Percentiles rank a stretch among this genome's conserved stretches.
Conservation (phyloP, 441 rosid species). For the Croton laevigatus region DNA sequence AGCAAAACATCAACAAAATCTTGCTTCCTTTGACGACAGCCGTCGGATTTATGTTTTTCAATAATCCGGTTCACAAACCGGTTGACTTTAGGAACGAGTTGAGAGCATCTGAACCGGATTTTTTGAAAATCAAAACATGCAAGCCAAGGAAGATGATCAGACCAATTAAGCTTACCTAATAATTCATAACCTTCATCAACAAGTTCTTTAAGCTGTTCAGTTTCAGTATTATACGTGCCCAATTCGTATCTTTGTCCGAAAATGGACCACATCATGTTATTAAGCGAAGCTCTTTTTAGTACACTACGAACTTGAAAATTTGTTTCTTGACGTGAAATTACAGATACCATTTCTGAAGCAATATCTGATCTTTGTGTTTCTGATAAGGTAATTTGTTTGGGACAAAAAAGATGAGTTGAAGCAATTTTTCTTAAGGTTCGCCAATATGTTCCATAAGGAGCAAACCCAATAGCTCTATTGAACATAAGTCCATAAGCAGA, state of each 20-base stretch:
- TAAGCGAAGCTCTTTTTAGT: conserved; percentile 51
- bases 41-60: conserved; percentile 30
- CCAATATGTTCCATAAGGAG: conserved; percentile 54
- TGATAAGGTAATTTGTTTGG: conserved; percentile 36
- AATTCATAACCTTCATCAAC: conserved; percentile 59
- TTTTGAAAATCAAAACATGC: conserved; percentile 42
- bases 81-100: conserved; percentile 49
- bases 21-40: conserved; percentile 3
- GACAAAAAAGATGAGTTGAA: conserved; percentile 44
- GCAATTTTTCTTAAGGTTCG: conserved; percentile 43
- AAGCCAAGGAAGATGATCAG: conserved; percentile 61
- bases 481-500: conserved; percentile 51
- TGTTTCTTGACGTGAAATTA: conserved; percentile 25
- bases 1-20: conserved; percentile 60
- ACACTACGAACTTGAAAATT: conserved; percentile 30
- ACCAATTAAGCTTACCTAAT: conserved; percentile 50
- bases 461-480: conserved; percentile 53
- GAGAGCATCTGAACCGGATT: conserved; percentile 44
- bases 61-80: conserved; percentile 47
- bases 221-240: conserved; percentile 23
- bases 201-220: conserved; percentile 32
- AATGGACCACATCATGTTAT: conserved; percentile 59
- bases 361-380: conserved; percentile 37
- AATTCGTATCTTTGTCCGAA: conserved; percentile 46
- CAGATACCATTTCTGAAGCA: conserved; percentile 42